These are phyloP conservation scores for Cyclotella baltica DNA, from an alignment of 108 stramenopile genomes.

Conservation along the genomic window DNA sequence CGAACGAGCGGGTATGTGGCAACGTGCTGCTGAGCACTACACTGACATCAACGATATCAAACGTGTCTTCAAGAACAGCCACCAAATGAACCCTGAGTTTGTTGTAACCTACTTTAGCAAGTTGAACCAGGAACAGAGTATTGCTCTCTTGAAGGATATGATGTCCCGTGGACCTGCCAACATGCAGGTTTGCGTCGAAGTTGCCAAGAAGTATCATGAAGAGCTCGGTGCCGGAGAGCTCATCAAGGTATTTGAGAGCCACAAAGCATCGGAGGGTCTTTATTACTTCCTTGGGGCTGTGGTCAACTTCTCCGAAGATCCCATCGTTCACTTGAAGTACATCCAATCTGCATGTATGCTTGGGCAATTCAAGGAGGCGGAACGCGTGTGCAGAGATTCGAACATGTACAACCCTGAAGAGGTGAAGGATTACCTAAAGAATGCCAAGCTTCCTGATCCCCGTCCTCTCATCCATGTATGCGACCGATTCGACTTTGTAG, in stretches of 20 bases:
- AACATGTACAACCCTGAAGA: conserved; percentile 98
- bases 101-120: conserved; percentile 97
- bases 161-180: conserved; percentile 93
- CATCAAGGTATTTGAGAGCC: conserved; percentile 95
- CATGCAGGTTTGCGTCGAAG: conserved; percentile 96
- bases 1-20: conserved; percentile 98
- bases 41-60: conserved; percentile 99
- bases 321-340: conserved; percentile 99
- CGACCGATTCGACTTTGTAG: conserved; percentile 98
- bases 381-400: conserved; percentile 99
- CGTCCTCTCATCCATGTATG: conserved; percentile 99
- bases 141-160: conserved; percentile 96
- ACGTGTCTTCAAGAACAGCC: conserved; percentile 95
- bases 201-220: conserved; percentile 98
- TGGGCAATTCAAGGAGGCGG: conserved; percentile 97
- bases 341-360: conserved; percentile 95
- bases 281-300: conserved; percentile 98
- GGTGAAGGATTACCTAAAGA: conserved; percentile 98
- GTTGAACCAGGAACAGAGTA: conserved; percentile 92
- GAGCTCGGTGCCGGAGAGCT: conserved; percentile 96
- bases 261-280: conserved; percentile 96
- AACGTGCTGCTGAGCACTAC: conserved; percentile 99
- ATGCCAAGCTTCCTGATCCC: conserved; percentile 98
- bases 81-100: conserved; percentile 97
- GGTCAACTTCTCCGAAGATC: conserved; percentile 97